Evolutionary conservation across 2,329 filamentous ascomycete species (phyloP).

Genomic region (Cercospora brassicicola): DNA sequence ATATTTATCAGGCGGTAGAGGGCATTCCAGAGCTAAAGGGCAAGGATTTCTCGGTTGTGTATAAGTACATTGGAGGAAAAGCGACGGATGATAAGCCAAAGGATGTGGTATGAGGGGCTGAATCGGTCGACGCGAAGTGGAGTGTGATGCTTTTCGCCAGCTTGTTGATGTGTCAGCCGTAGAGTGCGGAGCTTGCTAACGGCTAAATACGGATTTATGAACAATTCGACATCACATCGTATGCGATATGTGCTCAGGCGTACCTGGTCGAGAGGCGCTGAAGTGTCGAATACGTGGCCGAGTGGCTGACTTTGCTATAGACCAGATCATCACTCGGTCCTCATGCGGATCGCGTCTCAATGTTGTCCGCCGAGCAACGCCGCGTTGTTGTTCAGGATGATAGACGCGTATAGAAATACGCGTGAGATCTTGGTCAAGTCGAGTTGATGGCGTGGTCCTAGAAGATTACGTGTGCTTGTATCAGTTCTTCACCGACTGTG

Average conservation of each 20-base stretch:
- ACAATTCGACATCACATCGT: background rate
- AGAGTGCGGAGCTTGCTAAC: background rate
- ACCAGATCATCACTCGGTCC: background rate
- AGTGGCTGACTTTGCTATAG: background rate
- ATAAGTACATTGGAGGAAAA: conserved; percentile 51
- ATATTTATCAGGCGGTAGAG: conserved; percentile 50
- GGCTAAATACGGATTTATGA: background rate
- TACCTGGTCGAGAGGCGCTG: background rate
- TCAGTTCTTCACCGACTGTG: background rate
- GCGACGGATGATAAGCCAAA: conserved; percentile 31
- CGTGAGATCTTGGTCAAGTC: background rate
- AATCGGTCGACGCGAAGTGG: conserved; percentile 3
- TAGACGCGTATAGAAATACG: background rate
- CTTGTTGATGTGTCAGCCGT: background rate
- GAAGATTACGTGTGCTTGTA: background rate
- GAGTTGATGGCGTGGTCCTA: background rate
- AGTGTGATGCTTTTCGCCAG: background rate
- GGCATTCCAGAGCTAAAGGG: conserved; percentile 48
- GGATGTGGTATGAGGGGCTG: background rate
- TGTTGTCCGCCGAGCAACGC: background rate
- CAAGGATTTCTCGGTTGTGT: conserved; percentile 54
- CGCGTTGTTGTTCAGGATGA: background rate
- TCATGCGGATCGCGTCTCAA: background rate
- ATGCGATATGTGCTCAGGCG: background rate
- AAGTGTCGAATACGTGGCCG: background rate